phyloP scores from a whole-genome alignment of 2,329 filamentous ascomycete species.

The Lomentospora prolificans region DNA sequence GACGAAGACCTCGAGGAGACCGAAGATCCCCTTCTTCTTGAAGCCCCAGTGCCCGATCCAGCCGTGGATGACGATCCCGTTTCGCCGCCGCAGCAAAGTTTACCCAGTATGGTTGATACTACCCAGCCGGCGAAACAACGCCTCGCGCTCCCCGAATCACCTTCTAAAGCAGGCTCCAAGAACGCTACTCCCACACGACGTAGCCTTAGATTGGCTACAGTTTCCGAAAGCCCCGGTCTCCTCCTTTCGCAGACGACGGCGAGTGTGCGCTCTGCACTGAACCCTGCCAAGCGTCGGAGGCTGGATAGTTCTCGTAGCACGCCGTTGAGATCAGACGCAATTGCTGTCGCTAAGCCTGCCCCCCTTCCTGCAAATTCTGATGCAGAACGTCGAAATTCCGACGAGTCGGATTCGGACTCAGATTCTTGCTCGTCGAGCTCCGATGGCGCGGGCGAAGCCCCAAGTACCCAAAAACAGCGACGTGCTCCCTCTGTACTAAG shows the following conservation, averaged over 20 bases:
- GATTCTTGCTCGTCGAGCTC: slow-evolving; percentile 23
- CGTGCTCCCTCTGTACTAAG: too few species aligned
- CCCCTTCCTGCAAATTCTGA: slow-evolving; percentile 14
- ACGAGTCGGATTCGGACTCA: slow-evolving; percentile 12
- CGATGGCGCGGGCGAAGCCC: slow-evolving; percentile 23
- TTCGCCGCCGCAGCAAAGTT: background rate
- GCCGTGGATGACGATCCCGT: slow-evolving; percentile 20
- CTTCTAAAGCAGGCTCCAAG: background rate
- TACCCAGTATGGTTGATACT: background rate
- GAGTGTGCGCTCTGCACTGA: background rate
- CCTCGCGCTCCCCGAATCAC: background rate
- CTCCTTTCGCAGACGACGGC: background rate
- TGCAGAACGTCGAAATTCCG: too few species aligned
- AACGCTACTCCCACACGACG: background rate
- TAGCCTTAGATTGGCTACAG: background rate
- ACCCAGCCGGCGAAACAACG: background rate
- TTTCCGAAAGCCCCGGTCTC: background rate
- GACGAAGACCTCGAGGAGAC: background rate
- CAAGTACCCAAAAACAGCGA: too few species aligned
- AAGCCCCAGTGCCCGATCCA: slow-evolving; percentile 17
- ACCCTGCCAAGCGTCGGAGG: background rate
- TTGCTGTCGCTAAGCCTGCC: background rate
- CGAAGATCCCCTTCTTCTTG: slow-evolving; percentile 16
- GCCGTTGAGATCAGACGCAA: background rate
- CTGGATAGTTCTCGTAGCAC: background rate